phyloP scores from a whole-genome alignment of 768 basidiomycete genomes.

The Cubamyces sp. region DNA sequence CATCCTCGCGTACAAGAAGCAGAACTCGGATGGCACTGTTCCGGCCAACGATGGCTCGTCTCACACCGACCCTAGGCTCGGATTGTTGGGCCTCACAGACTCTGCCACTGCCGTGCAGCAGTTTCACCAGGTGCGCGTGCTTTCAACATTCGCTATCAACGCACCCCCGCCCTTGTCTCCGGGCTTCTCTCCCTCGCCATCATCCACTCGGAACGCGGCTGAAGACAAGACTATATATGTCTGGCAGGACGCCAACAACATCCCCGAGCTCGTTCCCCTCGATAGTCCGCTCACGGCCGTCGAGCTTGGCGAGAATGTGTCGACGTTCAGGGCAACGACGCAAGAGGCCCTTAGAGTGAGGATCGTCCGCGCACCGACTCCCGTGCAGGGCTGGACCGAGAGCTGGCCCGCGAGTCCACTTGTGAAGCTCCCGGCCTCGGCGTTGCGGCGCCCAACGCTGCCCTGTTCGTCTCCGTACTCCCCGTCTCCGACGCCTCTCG shows the following conservation, averaged over 20 bases:
- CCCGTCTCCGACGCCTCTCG: too few species aligned
- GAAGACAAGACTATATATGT: not conserved
- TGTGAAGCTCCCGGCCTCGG: not conserved
- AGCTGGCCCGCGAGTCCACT: not conserved
- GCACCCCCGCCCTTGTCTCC: not conserved
- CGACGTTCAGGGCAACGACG: too few species aligned
- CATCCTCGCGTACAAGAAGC: constrained; percentile 69
- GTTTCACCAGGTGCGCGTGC: constrained; percentile 70
- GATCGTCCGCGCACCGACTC: not conserved
- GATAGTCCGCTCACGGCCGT: not conserved
- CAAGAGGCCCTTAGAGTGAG: not conserved
- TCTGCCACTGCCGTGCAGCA: constrained; percentile 62
- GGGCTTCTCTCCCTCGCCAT: not conserved
- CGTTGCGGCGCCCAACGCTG: not conserved
- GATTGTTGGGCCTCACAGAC: constrained; percentile 67
- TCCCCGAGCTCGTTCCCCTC: not conserved
- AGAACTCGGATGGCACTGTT: constrained; percentile 50
- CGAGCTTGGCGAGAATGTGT: not conserved
- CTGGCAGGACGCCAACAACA: not conserved
- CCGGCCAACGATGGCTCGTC: constrained; percentile 30
- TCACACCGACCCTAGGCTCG: constrained; percentile 52
- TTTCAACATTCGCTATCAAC: constrained; percentile 25
- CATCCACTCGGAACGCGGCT: not conserved
- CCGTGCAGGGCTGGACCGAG: not conserved
- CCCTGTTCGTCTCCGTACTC: too few species aligned